Conservation (phyloP, 139 green algal species). For the Bryopsis sp. region DNA sequence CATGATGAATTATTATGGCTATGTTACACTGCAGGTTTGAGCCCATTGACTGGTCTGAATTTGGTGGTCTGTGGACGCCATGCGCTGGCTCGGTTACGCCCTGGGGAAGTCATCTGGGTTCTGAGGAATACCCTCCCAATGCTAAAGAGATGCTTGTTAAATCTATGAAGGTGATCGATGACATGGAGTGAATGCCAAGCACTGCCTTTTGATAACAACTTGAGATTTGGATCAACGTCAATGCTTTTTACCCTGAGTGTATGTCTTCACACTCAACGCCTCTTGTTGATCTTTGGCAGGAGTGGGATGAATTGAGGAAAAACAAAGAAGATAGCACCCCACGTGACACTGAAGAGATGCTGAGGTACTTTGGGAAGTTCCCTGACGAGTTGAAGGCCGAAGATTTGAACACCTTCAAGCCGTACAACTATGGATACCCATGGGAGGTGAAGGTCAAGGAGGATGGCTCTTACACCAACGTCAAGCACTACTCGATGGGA, state of each 20-base stretch:
- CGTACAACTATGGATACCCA: conserved; percentile 2
- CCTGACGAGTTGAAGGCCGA: background rate
- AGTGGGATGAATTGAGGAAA: background rate
- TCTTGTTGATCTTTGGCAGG: background rate
- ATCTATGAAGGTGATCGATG: background rate
- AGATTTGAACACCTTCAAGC: background rate
- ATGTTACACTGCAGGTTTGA: conserved; percentile 3
- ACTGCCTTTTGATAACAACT: background rate
- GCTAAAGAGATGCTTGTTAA: conserved; percentile 6
- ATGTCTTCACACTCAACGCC: background rate
- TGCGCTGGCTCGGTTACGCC: conserved; percentile 25
- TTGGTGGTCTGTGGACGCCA: background rate
- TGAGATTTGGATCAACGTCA: background rate
- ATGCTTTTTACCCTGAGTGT: background rate
- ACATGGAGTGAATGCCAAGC: background rate
- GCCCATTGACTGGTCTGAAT: background rate
- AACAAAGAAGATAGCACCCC: background rate
- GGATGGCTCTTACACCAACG: background rate
- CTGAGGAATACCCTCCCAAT: conserved; percentile 35
- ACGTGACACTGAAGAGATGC: background rate
- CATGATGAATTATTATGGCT: too few species aligned
- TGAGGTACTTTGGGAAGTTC: background rate
- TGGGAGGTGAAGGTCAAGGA: background rate
- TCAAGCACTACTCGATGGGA: background rate
- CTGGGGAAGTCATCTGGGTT: conserved; percentile 26